A percentile compares a stretch with the other conserved stretches of the same genome.
These are phyloP conservation scores for Viola odorata DNA, from an alignment of 345 rosid genomes.

Conservation along the genomic window DNA sequence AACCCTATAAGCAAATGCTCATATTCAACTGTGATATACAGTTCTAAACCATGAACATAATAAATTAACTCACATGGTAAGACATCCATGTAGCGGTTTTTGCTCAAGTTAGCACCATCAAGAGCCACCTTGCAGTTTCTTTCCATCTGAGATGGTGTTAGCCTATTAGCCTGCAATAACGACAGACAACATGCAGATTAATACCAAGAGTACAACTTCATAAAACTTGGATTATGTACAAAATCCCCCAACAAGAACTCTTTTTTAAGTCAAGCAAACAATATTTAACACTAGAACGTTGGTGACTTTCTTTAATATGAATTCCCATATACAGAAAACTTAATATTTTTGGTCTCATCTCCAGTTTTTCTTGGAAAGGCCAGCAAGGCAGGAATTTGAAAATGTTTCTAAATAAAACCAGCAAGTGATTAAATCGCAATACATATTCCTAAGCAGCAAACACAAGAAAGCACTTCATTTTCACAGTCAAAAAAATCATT, in stretches of 20 bases:
- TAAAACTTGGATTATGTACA: background rate
- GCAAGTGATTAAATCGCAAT: too few species aligned
- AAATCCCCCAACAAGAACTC: background rate
- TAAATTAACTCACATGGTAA: slow-evolving; percentile 55
- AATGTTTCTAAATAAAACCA: too few species aligned
- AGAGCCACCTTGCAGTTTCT: slow-evolving; percentile 51
- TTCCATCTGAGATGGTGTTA: slow-evolving; percentile 44
- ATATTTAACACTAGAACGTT: too few species aligned
- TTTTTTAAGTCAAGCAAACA: too few species aligned
- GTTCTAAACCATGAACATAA: background rate
- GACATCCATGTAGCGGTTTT: slow-evolving; percentile 68
- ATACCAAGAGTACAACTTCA: background rate
- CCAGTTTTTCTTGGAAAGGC: too few species aligned
- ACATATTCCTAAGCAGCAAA: too few species aligned
- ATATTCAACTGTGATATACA: background rate
- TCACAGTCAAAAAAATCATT: too few species aligned
- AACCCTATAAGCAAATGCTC: background rate
- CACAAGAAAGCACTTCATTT: too few species aligned
- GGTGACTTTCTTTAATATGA: too few species aligned
- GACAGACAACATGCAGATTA: background rate
- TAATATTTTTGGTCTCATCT: too few species aligned
- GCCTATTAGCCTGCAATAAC: slow-evolving; percentile 41
- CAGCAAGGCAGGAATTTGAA: too few species aligned
- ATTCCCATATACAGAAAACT: too few species aligned
- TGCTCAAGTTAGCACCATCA: slow-evolving; percentile 46